Evolutionary conservation across 2,329 filamentous ascomycete genomes (phyloP).

Genomic region (Aspergillus uvarum): DNA sequence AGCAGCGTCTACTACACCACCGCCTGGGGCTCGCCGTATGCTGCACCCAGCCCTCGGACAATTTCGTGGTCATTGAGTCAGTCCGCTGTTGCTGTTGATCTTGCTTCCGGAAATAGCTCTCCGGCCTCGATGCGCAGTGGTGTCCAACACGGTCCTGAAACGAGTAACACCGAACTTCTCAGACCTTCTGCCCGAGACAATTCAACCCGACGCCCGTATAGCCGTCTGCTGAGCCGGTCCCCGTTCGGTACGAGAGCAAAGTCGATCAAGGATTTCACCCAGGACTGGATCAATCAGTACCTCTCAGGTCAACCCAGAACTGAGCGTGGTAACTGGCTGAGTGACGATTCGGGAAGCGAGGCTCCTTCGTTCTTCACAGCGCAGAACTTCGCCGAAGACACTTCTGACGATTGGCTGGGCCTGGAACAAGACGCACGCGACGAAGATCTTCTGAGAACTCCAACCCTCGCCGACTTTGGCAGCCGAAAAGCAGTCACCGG

Average conservation of each 20-base stretch:
- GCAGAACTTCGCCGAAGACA: conserved; percentile 42
- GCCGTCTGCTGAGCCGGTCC: conserved; percentile 28
- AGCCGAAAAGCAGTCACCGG: conserved; percentile 23
- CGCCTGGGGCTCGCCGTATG: conserved; percentile 91
- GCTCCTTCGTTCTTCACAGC: conserved; percentile 60
- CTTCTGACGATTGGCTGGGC: conserved; percentile 46
- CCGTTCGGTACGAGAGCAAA: conserved; percentile 29
- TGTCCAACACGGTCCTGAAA: conserved; percentile 23
- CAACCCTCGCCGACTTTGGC: conserved; percentile 39
- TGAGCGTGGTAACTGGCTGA: conserved; percentile 79
- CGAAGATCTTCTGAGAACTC: conserved; percentile 42
- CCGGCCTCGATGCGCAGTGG: conserved; percentile 33
- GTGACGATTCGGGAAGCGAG: conserved; percentile 74
- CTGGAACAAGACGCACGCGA: conserved; percentile 40
- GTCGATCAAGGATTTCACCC: conserved; percentile 61
- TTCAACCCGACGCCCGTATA: conserved; percentile 23
- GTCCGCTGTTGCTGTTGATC: conserved; percentile 46
- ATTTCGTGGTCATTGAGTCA: conserved; percentile 42
- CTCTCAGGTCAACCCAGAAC: conserved; percentile 68
- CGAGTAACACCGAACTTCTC: conserved; percentile 28
- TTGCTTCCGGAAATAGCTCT: conserved; percentile 35
- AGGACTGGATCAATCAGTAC: conserved; percentile 84
- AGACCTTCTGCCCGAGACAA: conserved; percentile 29
- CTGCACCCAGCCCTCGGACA: conserved; percentile 55
- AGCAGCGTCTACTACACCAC: conserved; percentile 65